A percentile compares a stretch with the other conserved stretches of the same genome.
Evolutionary conservation across 129 eudicot species (phyloP).

Genomic region (Ambrosia trifida): DNA sequence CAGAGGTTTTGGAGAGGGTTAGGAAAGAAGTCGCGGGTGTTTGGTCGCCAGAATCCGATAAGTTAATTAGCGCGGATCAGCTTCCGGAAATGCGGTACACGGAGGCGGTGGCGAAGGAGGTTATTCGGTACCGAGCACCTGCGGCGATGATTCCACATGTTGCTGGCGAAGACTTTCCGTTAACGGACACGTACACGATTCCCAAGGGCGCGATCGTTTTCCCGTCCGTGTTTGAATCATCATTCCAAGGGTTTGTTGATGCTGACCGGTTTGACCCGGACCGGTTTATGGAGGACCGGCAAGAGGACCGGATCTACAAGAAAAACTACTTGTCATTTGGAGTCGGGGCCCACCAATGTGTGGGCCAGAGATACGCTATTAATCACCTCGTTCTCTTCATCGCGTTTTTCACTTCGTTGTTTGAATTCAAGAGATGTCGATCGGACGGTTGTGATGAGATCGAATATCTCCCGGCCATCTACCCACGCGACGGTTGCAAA

Average conservation of each 20-base stretch:
- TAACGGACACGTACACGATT: conserved; percentile 57
- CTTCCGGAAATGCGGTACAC: conserved; percentile 74
- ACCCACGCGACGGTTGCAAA: conserved; percentile 83
- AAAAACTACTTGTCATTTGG: conserved; percentile 75
- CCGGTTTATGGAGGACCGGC: conserved; percentile 63
- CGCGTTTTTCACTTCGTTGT: conserved; percentile 70
- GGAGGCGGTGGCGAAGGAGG: conserved; percentile 89
- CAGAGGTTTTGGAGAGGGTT: conserved; percentile 50
- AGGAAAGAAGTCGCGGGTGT: conserved; percentile 50
- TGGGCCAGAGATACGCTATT: conserved; percentile 87
- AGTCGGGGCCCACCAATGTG: conserved; percentile 89
- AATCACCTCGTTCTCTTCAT: conserved; percentile 74
- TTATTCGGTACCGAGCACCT: conserved; percentile 62
- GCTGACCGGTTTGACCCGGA: conserved; percentile 86
- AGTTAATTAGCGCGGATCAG: conserved; percentile 51
- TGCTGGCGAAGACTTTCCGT: conserved; percentile 69
- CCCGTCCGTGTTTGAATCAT: conserved; percentile 85
- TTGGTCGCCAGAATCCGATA: conserved; percentile 56
- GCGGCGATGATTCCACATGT: conserved; percentile 87
- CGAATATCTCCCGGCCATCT: conserved; percentile 70
- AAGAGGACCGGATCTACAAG: conserved; percentile 73
- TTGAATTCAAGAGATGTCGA: conserved; percentile 63
- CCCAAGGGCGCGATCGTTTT: conserved; percentile 85
- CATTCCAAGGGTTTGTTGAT: conserved; percentile 74
- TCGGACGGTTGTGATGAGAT: conserved; percentile 89